Evolutionary conservation across 495 filamentous ascomycete species (phyloP).

Genomic region (Neurospora intermedia): DNA sequence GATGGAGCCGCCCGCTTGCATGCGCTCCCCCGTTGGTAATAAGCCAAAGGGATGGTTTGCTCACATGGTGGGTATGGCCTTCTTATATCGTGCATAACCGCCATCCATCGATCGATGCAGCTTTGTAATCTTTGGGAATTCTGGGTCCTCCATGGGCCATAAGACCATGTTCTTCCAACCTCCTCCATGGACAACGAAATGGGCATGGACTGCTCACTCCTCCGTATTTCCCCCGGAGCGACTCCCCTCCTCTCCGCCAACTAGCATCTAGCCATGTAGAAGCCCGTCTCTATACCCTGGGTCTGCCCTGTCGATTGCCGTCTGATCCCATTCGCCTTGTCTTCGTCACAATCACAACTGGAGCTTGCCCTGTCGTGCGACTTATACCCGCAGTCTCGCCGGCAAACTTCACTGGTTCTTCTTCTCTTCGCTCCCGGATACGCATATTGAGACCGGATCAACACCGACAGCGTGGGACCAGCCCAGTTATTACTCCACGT

Average conservation of each 20-base stretch:
- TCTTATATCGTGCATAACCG: not conserved
- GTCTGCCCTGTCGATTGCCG: not conserved
- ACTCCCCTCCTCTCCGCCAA: not conserved
- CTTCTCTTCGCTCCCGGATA: not conserved
- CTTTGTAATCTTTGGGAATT: not conserved
- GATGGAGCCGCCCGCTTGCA: not conserved
- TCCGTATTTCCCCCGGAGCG: not conserved
- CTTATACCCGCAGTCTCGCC: not conserved
- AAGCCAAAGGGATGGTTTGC: not conserved
- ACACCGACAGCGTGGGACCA: not conserved
- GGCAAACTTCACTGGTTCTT: not conserved
- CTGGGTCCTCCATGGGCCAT: not conserved
- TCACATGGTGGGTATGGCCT: not conserved
- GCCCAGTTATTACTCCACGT: not conserved
- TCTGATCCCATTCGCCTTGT: not conserved
- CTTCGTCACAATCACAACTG: not conserved
- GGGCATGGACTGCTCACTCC: not conserved
- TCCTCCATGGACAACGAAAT: not conserved
- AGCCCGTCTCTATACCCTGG: not conserved
- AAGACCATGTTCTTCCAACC: not conserved
- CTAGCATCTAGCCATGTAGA: not conserved
- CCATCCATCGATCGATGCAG: not conserved
- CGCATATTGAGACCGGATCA: not conserved
- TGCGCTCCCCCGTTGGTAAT: not conserved
- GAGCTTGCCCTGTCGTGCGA: not conserved